Percentiles rank a stretch among this genome's conserved stretches.
Evolutionary conservation across 768 basidiomycete genomes (phyloP).

Genomic region (Saitozyma sp.): DNA sequence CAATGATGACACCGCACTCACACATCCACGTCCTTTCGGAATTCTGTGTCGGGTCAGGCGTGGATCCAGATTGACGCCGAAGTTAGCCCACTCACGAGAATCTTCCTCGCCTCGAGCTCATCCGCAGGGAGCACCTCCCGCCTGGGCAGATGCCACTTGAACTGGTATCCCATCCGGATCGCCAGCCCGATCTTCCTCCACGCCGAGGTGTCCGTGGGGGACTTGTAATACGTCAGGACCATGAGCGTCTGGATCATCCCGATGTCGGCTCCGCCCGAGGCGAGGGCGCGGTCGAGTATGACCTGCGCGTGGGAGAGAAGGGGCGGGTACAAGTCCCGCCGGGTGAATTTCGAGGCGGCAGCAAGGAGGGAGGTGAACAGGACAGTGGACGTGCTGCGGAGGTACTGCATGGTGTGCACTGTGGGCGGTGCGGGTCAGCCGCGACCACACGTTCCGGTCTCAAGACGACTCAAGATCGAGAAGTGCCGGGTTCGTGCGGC

Average conservation of each 20-base stretch:
- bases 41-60: conserved; percentile 12
- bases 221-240: conserved; percentile 80
- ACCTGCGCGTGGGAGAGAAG: conserved; percentile 73
- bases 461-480: too few species aligned
- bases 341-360: conserved; percentile 84
- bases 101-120: conserved; percentile 24
- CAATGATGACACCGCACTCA: conserved; percentile 6
- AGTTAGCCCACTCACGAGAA: conserved; percentile 22
- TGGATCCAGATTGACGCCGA: background rate
- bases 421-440: background rate
- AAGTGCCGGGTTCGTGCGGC: too few species aligned
- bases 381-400: conserved; percentile 76
- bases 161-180: conserved; percentile 35
- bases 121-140: conserved; percentile 21
- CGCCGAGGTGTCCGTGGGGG: conserved; percentile 66
- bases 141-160: conserved; percentile 27
- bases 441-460: background rate
- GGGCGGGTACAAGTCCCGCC: conserved; percentile 64
- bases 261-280: conserved; percentile 72
- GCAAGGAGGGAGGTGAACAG: conserved; percentile 81
- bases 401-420: conserved; percentile 74
- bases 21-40: conserved; percentile 36
- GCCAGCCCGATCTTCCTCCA: conserved; percentile 38
- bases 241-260: conserved; percentile 87
- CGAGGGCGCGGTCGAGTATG: conserved; percentile 71